phyloP scores from a whole-genome alignment of 495 filamentous ascomycete genomes.

The Elasticomyces elasticus region DNA sequence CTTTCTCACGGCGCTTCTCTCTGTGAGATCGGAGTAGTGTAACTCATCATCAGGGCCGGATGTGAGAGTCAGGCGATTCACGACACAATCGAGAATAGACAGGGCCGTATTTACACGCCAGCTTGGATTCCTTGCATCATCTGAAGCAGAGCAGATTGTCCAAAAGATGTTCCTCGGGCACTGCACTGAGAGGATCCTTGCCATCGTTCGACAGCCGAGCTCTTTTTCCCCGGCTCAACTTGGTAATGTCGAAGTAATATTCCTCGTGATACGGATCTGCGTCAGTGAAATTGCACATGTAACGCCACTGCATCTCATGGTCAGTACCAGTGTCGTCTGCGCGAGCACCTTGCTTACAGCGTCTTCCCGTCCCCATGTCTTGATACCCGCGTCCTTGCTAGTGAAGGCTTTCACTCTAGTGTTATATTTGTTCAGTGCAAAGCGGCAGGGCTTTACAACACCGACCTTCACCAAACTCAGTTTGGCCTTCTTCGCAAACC shows the following conservation, averaged over 20 bases:
- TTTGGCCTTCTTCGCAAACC: background rate
- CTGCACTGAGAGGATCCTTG: background rate
- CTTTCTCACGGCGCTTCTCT: too few species aligned
- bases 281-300: background rate
- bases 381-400: background rate
- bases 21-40: too few species aligned
- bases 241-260: background rate
- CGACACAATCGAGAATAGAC: too few species aligned
- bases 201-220: background rate
- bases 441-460: background rate
- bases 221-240: background rate
- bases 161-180: background rate
- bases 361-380: background rate
- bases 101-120: too few species aligned
- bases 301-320: too few species aligned
- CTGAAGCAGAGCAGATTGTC: background rate
- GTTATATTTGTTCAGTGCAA: background rate
- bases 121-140: too few species aligned
- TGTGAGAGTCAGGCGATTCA: too few species aligned
- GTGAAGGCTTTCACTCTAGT: background rate
- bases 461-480: background rate
- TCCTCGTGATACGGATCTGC: background rate
- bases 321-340: background rate
- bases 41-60: too few species aligned
- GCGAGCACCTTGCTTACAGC: background rate